Evolutionary conservation across 2,329 filamentous ascomycete genomes (phyloP), one percentile per base, ranked within the genome.

Genomic region (Hypoxylon sp.): DNA sequence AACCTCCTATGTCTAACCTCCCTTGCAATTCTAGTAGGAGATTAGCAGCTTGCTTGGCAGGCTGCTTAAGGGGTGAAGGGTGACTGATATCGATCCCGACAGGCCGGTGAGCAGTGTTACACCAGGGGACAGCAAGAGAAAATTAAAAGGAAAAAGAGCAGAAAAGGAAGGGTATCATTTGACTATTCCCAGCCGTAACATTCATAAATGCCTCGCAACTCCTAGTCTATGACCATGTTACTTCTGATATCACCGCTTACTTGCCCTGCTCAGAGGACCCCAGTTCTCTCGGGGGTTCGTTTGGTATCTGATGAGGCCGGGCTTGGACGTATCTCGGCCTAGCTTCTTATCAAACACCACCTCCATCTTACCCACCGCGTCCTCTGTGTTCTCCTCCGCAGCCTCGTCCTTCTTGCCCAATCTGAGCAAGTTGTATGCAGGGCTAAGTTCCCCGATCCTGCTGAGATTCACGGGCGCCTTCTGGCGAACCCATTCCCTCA

Each of bases 231-330:
- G 40, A n/a, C 50, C 27, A 10, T 35, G 24, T 9, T 47, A 31
- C 21, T 17, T 24, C 26, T 37, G 24, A 26, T 43, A 38, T 29
- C 79, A 85, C 92, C 73, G 73, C n/a, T 77, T 79, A 63, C 74
- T 80, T 21, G 84, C 84, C 63, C 79, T 78, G 48, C 77, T 79
- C 85, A 96, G 86, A 1, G 95, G 95, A 0, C 95, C 95, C 95
- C 95, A 99, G 73, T 98, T 95, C 70, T 92, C 88, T 58, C 89
- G 81, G 41, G 95, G 95, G 72, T 98, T 98, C 59, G 88, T 78
- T 78, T 97, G 95, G 74, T 97, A 99, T 62, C 94, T 82, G 50
- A 96, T 87, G 41, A 96, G 81, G 63, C 88, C 89, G 72, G 85
- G 88, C 57, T 79, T 82, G 49, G 84, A 83, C 61, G 79, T 83